Base-by-base conservation (phyloP, 805 yeast species). In the Nakazawaea laoshanensis region DNA sequence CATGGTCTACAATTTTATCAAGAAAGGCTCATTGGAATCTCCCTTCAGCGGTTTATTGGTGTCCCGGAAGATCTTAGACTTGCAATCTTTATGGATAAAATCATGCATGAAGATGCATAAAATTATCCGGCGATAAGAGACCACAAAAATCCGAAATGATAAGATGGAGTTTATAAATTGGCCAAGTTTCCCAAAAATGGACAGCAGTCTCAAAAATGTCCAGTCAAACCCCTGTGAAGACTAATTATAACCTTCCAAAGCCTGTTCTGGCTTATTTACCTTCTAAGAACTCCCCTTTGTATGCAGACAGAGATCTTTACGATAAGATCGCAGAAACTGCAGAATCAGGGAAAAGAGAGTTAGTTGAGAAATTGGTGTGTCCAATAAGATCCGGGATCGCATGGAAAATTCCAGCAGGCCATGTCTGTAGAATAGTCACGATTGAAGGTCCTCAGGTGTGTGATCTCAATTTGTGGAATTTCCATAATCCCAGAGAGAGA, bases 401-500 rank as follows among this genome's bases (percentile, higher is more conserved):
- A 0, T 72, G 77, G 59, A 68, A 68, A 39, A 73, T 75, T n/a
- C 76, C 78, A 12, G 74, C 74, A 14, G 75, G 72, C 16, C 61
- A 68, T 19, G 65, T 76, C 19, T 72, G 77, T 38, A 58, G 83
- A 24, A 59, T 77, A 35, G 67, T 74, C 3, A 70, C 81, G 1
- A 77, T 81, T 3, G 75, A 77, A 43, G 83, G 83, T 4, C 79
- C 85, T 2, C 84, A 77, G 49, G 84, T 77, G 13, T 75, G 81
- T 45, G 83, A 77, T 46, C 65, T 76, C 51, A 76, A 77, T 52
- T 67, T 73, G 32, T 77, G 83, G 83, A 70, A 67, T 43, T 57
- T 57, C 30, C 63, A 70, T 41, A 74, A 75, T 45, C 80, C 77
- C 17, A 57, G 79, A 45, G 83, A 77, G 46, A 55, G 77, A 41